Percentiles rank a stretch among this genome's conserved stretches.
phyloP scores from a whole-genome alignment of 2,329 filamentous ascomycete species.

The Fonsecaea pedrosoi region DNA sequence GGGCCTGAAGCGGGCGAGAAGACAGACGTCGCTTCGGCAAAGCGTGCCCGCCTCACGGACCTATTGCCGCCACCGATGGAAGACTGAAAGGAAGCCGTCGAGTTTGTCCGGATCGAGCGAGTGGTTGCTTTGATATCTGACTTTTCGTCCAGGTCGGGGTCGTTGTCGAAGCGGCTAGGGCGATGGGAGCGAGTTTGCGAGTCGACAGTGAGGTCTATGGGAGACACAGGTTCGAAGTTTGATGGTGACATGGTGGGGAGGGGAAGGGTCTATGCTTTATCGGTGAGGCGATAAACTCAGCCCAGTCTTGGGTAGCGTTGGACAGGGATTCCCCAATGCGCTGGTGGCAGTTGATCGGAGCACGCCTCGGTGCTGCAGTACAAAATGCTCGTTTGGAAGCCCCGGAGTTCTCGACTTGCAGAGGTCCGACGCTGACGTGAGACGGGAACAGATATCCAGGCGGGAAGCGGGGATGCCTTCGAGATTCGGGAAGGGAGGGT shows the following conservation, averaged over 20 bases:
- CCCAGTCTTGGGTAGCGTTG: constrained; percentile 19
- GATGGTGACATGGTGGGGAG: constrained; percentile 40
- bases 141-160: constrained; percentile 40
- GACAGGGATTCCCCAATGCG: constrained; percentile 27
- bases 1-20: constrained; percentile 65
- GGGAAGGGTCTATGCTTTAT: constrained; percentile 19
- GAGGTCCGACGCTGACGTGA: constrained; percentile 34
- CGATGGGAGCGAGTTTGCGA: constrained; percentile 42
- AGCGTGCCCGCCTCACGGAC: constrained; percentile 64
- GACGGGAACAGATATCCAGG: constrained; percentile 24
- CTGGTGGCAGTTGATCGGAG: constrained; percentile 9
- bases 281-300: constrained; percentile 19
- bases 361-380: not conserved
- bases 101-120: constrained; percentile 36
- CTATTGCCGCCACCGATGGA: constrained; percentile 44
- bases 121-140: constrained; percentile 32
- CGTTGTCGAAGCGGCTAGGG: constrained; percentile 41
- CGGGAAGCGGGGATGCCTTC: not conserved
- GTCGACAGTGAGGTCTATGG: constrained; percentile 48
- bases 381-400: not conserved
- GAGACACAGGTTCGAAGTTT: constrained; percentile 47
- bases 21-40: constrained; percentile 70
- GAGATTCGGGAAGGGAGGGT: constrained; percentile 2
- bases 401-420: constrained; percentile 10
- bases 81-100: constrained; percentile 43